Conservation (phyloP, 257 asterid species). For the Jacaranda mimosifolia region DNA sequence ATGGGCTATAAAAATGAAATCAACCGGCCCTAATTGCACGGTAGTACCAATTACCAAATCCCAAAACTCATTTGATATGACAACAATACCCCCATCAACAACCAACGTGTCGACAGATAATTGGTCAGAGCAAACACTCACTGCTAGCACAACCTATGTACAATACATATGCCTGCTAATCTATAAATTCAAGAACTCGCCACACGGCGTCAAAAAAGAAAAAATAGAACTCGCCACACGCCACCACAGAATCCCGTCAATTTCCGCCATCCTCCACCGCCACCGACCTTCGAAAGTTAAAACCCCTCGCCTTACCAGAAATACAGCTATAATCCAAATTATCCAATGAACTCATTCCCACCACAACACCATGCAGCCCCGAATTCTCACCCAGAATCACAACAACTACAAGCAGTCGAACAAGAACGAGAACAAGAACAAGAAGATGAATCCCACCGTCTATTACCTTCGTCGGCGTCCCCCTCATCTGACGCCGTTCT, state of each 20-base stretch:
- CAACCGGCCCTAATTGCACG: not conserved
- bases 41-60: not conserved
- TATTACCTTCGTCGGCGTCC: slow-evolving; percentile 47
- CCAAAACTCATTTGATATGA: not conserved
- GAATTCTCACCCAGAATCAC: slow-evolving; percentile 18
- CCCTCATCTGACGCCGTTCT: slow-evolving; percentile 42
- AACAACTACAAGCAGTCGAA: slow-evolving; percentile 16
- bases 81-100: not conserved
- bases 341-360: slow-evolving; percentile 62
- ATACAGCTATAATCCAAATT: slow-evolving; percentile 9
- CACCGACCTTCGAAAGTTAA: not conserved
- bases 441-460: slow-evolving; percentile 65
- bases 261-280: slow-evolving; percentile 18
- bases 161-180: slow-evolving; percentile 31
- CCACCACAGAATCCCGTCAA: slow-evolving; percentile 17
- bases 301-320: slow-evolving; percentile 23
- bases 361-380: slow-evolving; percentile 45
- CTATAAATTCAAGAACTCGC: slow-evolving; percentile 43
- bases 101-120: not conserved
- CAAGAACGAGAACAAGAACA: slow-evolving; percentile 39
- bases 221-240: slow-evolving; percentile 27
- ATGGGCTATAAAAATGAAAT: no score
- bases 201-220: no score
- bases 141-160: not conserved
- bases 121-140: not conserved